Conservation (phyloP, 2,329 filamentous ascomycete species). For the Microcera coccophila region DNA sequence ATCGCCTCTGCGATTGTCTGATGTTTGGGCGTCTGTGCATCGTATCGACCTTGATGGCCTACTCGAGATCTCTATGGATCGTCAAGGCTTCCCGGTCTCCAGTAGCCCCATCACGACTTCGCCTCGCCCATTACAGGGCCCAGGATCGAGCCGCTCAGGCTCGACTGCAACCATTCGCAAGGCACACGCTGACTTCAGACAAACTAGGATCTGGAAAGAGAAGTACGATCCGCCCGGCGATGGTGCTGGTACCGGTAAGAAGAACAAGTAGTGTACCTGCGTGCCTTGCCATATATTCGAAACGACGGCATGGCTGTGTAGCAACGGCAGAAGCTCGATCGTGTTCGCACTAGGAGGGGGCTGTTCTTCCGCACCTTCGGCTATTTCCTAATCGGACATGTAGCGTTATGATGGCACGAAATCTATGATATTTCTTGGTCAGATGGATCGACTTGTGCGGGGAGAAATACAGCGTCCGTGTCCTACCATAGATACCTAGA, state of each 20-base stretch:
- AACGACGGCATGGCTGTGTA: not conserved
- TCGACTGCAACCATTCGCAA: not conserved
- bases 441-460: too few relatives aligned
- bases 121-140: too few relatives aligned
- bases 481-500: too few relatives aligned
- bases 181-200: conserved; percentile 16
- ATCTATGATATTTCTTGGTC: too few relatives aligned
- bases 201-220: conserved; percentile 90
- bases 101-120: not conserved
- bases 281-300: conserved; percentile 10
- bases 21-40: not conserved
- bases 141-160: too few relatives aligned
- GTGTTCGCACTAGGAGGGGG: not conserved
- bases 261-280: too few relatives aligned
- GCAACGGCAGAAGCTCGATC: not conserved
- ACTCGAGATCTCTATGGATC: conserved; percentile 2
- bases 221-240: conserved; percentile 66
- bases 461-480: not conserved
- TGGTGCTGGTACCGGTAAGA: conserved; percentile 39
- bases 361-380: too few relatives aligned
- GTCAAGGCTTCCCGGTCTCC: conserved; percentile 16
- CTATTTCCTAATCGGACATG: too few relatives aligned
- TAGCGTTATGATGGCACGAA: too few relatives aligned
- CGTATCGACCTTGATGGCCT: not conserved
- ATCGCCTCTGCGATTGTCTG: not conserved